A percentile compares a stretch with the other conserved stretches of the same genome.
These are phyloP conservation scores for Clavulina sp. DNA, from an alignment of 768 basidiomycete species.

Conservation along the genomic window DNA sequence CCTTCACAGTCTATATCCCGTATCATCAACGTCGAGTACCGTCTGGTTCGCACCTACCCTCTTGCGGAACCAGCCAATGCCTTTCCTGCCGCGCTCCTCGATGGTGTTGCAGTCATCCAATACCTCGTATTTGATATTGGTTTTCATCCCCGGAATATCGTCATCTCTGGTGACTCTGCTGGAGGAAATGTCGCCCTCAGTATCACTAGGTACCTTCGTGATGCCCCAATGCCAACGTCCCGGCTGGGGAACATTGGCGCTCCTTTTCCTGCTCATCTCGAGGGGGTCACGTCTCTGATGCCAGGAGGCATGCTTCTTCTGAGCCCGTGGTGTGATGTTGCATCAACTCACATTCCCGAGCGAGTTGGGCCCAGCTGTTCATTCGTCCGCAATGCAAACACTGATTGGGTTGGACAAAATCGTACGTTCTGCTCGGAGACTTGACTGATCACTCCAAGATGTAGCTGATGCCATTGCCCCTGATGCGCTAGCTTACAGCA, in stretches of 20 bases:
- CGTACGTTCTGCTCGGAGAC: neutral
- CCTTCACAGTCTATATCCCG: too few relatives aligned
- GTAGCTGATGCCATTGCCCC: too few relatives aligned
- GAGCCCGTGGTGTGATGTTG: neutral
- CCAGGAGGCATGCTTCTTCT: neutral
- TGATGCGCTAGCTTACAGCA: too few relatives aligned
- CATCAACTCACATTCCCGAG: neutral
- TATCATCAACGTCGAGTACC: too few relatives aligned
- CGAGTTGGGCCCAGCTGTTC: neutral
- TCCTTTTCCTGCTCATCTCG: neutral
- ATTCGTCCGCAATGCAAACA: neutral
- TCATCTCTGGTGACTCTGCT: slow-evolving; percentile 4
- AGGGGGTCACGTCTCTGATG: too few relatives aligned
- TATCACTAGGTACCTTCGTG: slow-evolving; percentile 2
- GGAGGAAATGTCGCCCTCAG: slow-evolving; percentile 4
- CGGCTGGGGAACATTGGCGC: neutral
- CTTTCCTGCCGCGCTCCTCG: too few relatives aligned
- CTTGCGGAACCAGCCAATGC: too few relatives aligned
- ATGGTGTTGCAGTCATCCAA: too few relatives aligned
- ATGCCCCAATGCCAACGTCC: neutral
- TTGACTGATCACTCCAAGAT: too few relatives aligned
- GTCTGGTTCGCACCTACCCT: too few relatives aligned
- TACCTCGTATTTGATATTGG: too few relatives aligned
- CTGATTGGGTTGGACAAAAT: neutral
- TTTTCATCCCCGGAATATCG: slow-evolving; percentile 1